Conservation (phyloP, 75 land plant species). For the Picea sitchensis region DNA sequence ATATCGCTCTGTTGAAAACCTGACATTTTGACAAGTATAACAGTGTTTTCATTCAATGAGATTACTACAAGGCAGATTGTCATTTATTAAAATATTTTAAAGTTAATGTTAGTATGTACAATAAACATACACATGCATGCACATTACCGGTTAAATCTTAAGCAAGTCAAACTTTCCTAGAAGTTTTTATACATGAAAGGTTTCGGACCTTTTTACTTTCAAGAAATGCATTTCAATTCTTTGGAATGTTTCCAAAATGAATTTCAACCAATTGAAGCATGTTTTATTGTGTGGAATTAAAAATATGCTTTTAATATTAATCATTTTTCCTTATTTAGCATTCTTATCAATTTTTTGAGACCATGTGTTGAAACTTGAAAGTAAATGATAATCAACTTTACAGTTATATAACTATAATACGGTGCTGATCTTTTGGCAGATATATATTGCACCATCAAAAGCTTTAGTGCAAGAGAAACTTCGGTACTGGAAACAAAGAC, state of each 20-base stretch:
- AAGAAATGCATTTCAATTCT: neutral
- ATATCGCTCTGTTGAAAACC: neutral
- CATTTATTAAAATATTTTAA: neutral
- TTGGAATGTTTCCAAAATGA: neutral
- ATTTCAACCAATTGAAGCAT: neutral
- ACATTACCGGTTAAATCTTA: neutral
- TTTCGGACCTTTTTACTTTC: neutral
- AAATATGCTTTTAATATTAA: neutral
- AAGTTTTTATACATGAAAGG: neutral
- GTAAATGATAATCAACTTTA: neutral
- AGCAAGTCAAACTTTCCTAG: neutral
- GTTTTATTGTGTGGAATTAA: neutral
- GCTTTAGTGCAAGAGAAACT: conserved; percentile 95
- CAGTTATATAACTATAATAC: neutral
- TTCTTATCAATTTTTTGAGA: neutral
- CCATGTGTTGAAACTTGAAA: neutral
- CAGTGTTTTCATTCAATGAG: neutral
- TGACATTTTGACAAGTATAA: neutral
- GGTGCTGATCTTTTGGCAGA: conserved; percentile 22
- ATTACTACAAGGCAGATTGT: neutral
- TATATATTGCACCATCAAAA: conserved; percentile 92
- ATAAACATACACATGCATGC: too few species aligned
- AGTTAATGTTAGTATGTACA: neutral
- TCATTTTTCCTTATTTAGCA: neutral
- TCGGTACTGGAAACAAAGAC: conserved; percentile 80